A percentile compares a stretch with the other conserved stretches of the same genome.
phyloP scores from a whole-genome alignment of 148 eudicot genomes.

The Persicaria tinctoria region DNA sequence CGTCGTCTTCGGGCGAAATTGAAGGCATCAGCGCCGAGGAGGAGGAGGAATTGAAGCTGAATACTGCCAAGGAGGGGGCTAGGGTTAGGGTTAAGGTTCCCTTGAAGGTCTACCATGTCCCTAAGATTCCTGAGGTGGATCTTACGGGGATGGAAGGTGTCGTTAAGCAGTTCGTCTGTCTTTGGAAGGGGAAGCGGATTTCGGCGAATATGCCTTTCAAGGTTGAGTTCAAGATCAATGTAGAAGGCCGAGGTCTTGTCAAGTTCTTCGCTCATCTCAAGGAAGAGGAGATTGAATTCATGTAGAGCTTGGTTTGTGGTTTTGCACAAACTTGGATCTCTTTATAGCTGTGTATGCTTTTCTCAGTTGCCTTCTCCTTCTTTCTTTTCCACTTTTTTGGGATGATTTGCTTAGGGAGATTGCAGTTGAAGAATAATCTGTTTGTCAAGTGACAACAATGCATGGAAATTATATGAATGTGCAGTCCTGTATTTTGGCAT shows the following conservation, averaged over 20 bases:
- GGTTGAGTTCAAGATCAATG: slow-evolving; percentile 36
- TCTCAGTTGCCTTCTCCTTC: background rate
- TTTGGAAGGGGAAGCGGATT: slow-evolving; percentile 66
- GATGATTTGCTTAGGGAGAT: slow-evolving; percentile 4
- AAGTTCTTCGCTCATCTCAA: slow-evolving; percentile 58
- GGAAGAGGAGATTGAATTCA: slow-evolving; percentile 70
- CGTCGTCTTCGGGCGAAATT: slow-evolving; percentile 8
- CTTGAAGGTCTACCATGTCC: slow-evolving; percentile 57
- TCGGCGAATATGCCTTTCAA: slow-evolving; percentile 61
- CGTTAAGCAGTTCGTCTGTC: slow-evolving; percentile 48
- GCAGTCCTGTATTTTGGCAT: slow-evolving; percentile 4
- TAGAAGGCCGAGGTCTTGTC: slow-evolving; percentile 36
- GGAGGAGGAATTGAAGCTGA: slow-evolving; percentile 20
- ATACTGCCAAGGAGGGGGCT: slow-evolving; percentile 40
- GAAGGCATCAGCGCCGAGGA: slow-evolving; percentile 22
- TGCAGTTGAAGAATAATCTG: background rate
- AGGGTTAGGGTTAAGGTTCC: slow-evolving; percentile 55
- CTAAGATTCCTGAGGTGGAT: slow-evolving; percentile 43
- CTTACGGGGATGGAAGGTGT: slow-evolving; percentile 46
- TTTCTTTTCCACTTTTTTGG: background rate
- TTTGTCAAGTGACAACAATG: slow-evolving; percentile 1
- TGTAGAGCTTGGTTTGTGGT: slow-evolving; percentile 25
- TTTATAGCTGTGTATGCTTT: background rate
- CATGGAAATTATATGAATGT: slow-evolving; percentile 6
- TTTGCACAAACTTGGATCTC: background rate